Evolutionary conservation across 805 yeast genomes (phyloP).

Genomic region (Pichia scutulata): DNA sequence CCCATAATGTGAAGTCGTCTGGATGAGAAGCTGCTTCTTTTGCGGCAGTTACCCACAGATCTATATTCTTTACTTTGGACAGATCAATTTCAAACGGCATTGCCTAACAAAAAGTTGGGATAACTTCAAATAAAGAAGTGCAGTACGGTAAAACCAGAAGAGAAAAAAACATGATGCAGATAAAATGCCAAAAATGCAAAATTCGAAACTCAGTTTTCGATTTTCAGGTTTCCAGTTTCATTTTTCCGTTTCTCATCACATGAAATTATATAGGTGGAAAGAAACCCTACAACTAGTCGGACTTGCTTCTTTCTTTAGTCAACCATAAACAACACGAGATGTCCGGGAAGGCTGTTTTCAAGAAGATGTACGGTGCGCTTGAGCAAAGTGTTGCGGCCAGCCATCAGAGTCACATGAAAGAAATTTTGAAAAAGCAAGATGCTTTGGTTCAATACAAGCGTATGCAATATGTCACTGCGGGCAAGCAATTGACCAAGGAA

Average conservation of each 20-base stretch:
- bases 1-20: slow-evolving; percentile 30
- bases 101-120: not conserved
- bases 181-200: not conserved
- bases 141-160: not conserved
- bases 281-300: too few relatives aligned
- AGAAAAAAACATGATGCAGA: not conserved
- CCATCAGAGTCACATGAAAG: slow-evolving; percentile 31
- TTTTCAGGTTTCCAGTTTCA: too few relatives aligned
- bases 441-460: slow-evolving; percentile 43
- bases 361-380: slow-evolving; percentile 34
- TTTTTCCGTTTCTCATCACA: not conserved
- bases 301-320: not conserved
- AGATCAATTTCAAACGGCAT: slow-evolving; percentile 4
- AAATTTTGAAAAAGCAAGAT: slow-evolving; percentile 35
- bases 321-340: slow-evolving; percentile 6
- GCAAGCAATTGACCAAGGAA: slow-evolving; percentile 27
- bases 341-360: slow-evolving; percentile 20
- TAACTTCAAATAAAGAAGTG: not conserved
- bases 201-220: too few relatives aligned
- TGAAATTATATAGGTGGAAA: too few relatives aligned
- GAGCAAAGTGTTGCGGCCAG: slow-evolving; percentile 30
- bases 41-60: slow-evolving; percentile 29
- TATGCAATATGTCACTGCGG: slow-evolving; percentile 35
- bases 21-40: slow-evolving; percentile 28
- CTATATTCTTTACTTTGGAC: slow-evolving; percentile 15